A percentile compares a stretch with the other conserved stretches of the same genome.
Evolutionary conservation across 768 basidiomycete genomes (phyloP).

Genomic region (Dentipellis fragilis): DNA sequence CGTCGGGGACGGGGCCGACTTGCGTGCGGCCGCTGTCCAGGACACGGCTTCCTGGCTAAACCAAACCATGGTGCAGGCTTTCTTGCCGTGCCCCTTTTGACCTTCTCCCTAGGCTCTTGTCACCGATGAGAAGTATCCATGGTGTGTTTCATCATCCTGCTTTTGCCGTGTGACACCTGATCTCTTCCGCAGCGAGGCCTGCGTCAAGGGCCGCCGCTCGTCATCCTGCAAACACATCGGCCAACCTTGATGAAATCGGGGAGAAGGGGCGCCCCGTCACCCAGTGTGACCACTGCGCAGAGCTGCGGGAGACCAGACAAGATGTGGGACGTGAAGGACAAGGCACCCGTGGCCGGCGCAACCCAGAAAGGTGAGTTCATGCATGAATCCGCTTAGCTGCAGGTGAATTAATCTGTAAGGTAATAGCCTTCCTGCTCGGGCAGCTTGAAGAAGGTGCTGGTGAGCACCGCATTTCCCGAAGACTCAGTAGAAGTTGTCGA

Average conservation of each 20-base stretch:
- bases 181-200: slow-evolving; percentile 56
- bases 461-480: slow-evolving; percentile 70
- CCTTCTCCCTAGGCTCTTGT: slow-evolving; percentile 45
- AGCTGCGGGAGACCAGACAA: slow-evolving; percentile 69
- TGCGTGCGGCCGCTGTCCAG: slow-evolving; percentile 9
- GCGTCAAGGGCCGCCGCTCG: slow-evolving; percentile 91
- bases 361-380: slow-evolving; percentile 59
- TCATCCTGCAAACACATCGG: slow-evolving; percentile 82
- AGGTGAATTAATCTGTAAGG: slow-evolving; percentile 19
- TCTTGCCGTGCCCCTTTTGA: not conserved
- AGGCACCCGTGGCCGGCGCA: slow-evolving; percentile 3
- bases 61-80: slow-evolving; percentile 6
- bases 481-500: slow-evolving; percentile 64
- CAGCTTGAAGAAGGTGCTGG: slow-evolving; percentile 41
- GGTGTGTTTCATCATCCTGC: slow-evolving; percentile 28
- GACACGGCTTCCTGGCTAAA: slow-evolving; percentile 1
- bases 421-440: slow-evolving; percentile 32
- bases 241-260: slow-evolving; percentile 82
- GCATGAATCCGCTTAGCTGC: slow-evolving; percentile 8
- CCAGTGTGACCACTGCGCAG: slow-evolving; percentile 79
- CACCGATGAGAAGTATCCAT: slow-evolving; percentile 65
- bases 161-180: slow-evolving; percentile 9
- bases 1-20: slow-evolving; percentile 15
- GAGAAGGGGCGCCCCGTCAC: slow-evolving; percentile 89
- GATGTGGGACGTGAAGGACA: slow-evolving; percentile 38